phyloP scores from a whole-genome alignment of 345 rosid genomes.

The Sapria himalayana region DNA sequence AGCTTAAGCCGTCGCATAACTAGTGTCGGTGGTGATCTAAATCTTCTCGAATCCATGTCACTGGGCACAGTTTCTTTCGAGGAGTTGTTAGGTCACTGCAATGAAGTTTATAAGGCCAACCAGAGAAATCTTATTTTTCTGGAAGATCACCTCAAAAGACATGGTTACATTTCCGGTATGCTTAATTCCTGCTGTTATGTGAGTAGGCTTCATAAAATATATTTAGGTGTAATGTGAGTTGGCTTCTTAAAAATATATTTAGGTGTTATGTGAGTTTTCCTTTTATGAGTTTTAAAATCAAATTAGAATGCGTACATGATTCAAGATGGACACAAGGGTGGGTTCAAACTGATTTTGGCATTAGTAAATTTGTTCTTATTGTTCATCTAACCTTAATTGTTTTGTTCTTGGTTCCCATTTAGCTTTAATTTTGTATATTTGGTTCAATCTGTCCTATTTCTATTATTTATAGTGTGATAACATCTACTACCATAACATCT shows the following conservation, averaged over 20 bases:
- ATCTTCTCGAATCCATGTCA: conserved; percentile 52
- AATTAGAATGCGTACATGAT: too few relatives aligned
- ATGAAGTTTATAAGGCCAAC: conserved; percentile 34
- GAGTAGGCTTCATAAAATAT: background rate
- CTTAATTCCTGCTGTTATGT: background rate
- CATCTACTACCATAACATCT: too few relatives aligned
- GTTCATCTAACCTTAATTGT: too few relatives aligned
- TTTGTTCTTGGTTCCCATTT: too few relatives aligned
- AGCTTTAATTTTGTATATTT: too few relatives aligned
- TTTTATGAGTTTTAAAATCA: conserved; percentile 4
- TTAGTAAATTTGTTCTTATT: too few relatives aligned
- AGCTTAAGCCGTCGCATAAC: conserved; percentile 51
- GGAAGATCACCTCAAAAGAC: conserved; percentile 22
- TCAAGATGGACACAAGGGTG: too few relatives aligned
- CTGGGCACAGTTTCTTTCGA: conserved; percentile 70
- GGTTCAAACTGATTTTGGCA: too few relatives aligned
- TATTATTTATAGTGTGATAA: too few relatives aligned
- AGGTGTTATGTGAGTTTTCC: background rate
- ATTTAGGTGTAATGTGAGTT: background rate
- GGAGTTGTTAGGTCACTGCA: conserved; percentile 69
- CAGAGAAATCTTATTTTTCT: conserved; percentile 25
- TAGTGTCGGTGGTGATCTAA: conserved; percentile 25
- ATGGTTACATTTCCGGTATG: conserved; percentile 29
- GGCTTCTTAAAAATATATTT: background rate
- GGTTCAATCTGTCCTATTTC: too few relatives aligned